Conservation (phyloP, 768 basidiomycete genomes). For the Phylloporus arenicola region DNA sequence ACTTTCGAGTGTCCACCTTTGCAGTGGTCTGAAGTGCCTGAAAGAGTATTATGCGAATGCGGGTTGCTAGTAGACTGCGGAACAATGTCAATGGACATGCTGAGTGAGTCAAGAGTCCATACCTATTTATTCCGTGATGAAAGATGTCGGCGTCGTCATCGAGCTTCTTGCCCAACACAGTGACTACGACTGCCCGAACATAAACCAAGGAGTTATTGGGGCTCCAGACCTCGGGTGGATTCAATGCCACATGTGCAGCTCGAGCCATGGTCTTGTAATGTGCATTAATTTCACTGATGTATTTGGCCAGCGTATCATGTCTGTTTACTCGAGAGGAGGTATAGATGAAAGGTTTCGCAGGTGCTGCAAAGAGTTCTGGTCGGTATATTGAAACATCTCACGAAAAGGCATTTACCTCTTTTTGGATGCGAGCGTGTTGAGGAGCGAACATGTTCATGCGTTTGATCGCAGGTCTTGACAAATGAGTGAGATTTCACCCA, state of each 20-base stretch:
- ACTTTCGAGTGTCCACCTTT: slow-evolving; percentile 13
- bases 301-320: not conserved
- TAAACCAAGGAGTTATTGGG: slow-evolving; percentile 9
- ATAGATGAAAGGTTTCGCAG: not conserved
- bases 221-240: slow-evolving; percentile 5
- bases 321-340: not conserved
- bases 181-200: slow-evolving; percentile 11
- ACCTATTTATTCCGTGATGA: slow-evolving; percentile 10
- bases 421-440: not conserved
- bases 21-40: slow-evolving; percentile 28
- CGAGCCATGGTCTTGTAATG: not conserved
- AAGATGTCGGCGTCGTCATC: slow-evolving; percentile 10
- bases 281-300: not conserved
- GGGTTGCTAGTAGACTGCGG: slow-evolving; percentile 34
- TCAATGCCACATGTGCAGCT: not conserved
- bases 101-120: not conserved
- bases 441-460: not conserved
- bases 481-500: not conserved
- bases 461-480: not conserved
- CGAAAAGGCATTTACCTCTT: not conserved
- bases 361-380: not conserved
- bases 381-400: not conserved
- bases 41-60: slow-evolving; percentile 37
- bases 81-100: not conserved
- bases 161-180: slow-evolving; percentile 10